These are phyloP conservation scores for Arabidopsis arenosa DNA, from an alignment of 345 rosid species.

Conservation along the genomic window DNA sequence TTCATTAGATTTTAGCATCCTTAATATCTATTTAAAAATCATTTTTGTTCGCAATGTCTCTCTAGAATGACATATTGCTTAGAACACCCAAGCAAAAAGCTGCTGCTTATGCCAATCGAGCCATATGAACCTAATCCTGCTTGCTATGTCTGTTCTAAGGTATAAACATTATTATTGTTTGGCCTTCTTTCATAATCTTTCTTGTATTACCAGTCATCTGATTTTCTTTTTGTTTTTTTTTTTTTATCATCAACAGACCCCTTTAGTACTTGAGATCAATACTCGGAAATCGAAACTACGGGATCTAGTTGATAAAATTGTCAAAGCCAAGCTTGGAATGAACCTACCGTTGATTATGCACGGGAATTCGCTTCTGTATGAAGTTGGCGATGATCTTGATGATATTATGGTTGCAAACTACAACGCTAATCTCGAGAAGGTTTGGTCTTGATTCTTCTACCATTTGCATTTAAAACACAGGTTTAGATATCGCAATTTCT, in stretches of 20 bases:
- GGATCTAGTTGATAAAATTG: slow-evolving; percentile 92
- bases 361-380: slow-evolving; percentile 85
- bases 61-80: slow-evolving; percentile 95
- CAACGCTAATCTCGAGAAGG: slow-evolving; percentile 94
- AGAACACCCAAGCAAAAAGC: slow-evolving; percentile 79
- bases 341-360: slow-evolving; percentile 84
- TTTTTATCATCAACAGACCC: slow-evolving; percentile 63
- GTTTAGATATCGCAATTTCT: slow-evolving; percentile 15
- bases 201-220: slow-evolving; percentile 26
- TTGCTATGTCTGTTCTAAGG: slow-evolving; percentile 98
- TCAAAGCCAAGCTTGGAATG: slow-evolving; percentile 96
- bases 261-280: slow-evolving; percentile 82
- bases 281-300: slow-evolving; percentile 74
- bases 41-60: slow-evolving; percentile 31
- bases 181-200: slow-evolving; percentile 18
- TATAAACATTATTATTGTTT: slow-evolving; percentile 42
- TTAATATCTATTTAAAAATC: not conserved
- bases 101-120: slow-evolving; percentile 97
- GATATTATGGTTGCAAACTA: slow-evolving; percentile 73
- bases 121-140: slow-evolving; percentile 90
- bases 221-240: slow-evolving; percentile 15
- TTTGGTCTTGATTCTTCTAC: slow-evolving; percentile 31
- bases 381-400: slow-evolving; percentile 98
- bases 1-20: not conserved
- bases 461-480: not conserved